Evolutionary conservation across 805 yeast genomes (phyloP), one percentile per base, ranked within the genome.

Genomic region (Wickerhamiella dianesei): DNA sequence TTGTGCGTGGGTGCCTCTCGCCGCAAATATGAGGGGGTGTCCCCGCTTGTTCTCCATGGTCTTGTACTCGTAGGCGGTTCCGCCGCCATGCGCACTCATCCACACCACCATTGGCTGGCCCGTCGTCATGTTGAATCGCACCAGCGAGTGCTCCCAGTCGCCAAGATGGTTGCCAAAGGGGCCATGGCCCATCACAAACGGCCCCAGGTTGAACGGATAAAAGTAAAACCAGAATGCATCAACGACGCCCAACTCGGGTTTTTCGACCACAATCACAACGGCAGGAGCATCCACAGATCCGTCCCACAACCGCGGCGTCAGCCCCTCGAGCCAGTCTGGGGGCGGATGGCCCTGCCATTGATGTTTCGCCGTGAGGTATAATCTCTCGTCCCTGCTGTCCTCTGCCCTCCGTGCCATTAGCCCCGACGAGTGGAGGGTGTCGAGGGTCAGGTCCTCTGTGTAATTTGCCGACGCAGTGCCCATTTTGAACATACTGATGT

Each of bases 31-130:
- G 18, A 87, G 72, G 29, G 56, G 56, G 8, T 59, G 13, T 14
- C 45, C 37, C 40, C 51, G 46, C 14, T 39, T 41, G 35, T 46
- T 44, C n/a, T 86, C 95, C 46, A 88, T 64, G 20, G 85, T 81
- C n/a, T 74, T 70, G 61, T 79, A 88, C 51, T 72, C 71, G 60
- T 81, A 89, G 0, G 95, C 96, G 25, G 87, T 81, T 5, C 98
- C 98, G 12, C 97, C 96, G 1, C 96, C 95, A 64, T 89, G 98
- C 0, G 96, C 97, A 22, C 94, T 80, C 94, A 92, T 82, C 97
- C 97, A 89, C 18, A 88, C 77, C 45, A 82, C 74, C 12, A 79
- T 70, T 0, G 98, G 97, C 48, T 70, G 65, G 1, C 95, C 95
- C 2, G 80, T 73, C 2, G 22, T 39, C 3, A 36, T 25, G 57